These are phyloP conservation scores for Fusarium algeriense DNA, from an alignment of 2,329 filamentous ascomycete genomes.

Conservation along the genomic window DNA sequence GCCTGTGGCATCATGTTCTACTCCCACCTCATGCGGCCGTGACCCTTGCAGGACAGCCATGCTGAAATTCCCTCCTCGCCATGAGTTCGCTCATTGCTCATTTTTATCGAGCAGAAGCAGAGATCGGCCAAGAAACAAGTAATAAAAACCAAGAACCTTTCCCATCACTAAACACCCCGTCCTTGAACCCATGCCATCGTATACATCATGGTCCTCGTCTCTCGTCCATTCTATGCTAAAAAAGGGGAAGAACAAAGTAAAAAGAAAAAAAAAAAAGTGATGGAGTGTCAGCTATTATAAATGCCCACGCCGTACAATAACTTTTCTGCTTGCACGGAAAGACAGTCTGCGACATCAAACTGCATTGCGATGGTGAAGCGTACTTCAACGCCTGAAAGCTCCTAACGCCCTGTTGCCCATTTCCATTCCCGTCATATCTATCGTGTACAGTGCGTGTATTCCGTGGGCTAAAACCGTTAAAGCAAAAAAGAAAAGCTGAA, in stretches of 20 bases:
- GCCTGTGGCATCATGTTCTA: conserved; percentile 1
- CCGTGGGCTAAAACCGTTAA: conserved; percentile 19
- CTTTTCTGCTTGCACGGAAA: conserved; percentile 14
- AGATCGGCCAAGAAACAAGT: not conserved
- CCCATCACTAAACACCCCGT: conserved; percentile 25
- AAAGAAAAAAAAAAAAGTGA: not conserved
- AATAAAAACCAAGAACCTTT: conserved; percentile 12
- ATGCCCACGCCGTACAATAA: not conserved
- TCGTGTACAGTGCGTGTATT: conserved; percentile 36
- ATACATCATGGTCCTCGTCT: conserved; percentile 36
- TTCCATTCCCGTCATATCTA: conserved; percentile 30
- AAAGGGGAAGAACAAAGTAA: not conserved
- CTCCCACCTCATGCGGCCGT: not conserved
- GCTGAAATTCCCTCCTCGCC: not conserved
- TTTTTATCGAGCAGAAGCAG: conserved; percentile 2
- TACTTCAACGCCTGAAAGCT: conserved; percentile 13
- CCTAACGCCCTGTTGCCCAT: conserved; percentile 37
- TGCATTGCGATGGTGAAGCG: not conserved
- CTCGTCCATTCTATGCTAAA: conserved; percentile 25
- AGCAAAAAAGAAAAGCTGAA: not conserved
- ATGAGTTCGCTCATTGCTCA: not conserved
- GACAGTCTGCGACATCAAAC: not conserved
- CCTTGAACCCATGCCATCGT: conserved; percentile 40
- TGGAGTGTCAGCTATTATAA: conserved; percentile 4
- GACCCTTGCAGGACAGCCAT: not conserved